Evolutionary conservation across 2,329 filamentous ascomycete species (phyloP).

Genomic region (Fusarium sp.): DNA sequence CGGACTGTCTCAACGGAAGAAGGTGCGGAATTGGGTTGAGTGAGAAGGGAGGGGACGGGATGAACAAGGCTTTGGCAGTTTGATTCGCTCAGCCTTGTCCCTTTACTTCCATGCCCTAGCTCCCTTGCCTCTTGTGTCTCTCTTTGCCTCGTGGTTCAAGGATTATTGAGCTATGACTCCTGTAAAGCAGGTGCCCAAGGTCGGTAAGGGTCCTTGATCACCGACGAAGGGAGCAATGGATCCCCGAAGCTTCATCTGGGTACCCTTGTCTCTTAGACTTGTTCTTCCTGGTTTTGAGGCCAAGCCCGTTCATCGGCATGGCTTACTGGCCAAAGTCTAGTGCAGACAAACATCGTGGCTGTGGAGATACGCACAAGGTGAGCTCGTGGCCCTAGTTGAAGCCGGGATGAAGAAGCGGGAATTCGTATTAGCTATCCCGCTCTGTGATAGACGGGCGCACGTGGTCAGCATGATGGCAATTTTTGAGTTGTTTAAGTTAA

Average conservation of each 20-base stretch:
- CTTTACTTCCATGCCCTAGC: conserved; percentile 21
- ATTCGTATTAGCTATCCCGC: conserved; percentile 16
- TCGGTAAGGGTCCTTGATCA: conserved; percentile 27
- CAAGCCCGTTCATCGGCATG: conserved; percentile 32
- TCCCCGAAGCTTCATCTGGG: conserved; percentile 17
- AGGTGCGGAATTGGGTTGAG: conserved; percentile 29
- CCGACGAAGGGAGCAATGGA: conserved; percentile 25
- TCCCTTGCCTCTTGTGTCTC: conserved; percentile 29
- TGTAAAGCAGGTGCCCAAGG: conserved; percentile 23
- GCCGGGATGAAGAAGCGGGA: conserved; percentile 15
- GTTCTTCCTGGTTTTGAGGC: conserved; percentile 25
- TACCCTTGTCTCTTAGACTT: conserved; percentile 26
- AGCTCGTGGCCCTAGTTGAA: conserved; percentile 18
- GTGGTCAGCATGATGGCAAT: conserved; percentile 18
- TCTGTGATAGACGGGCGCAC: conserved; percentile 26
- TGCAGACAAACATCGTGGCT: conserved; percentile 32
- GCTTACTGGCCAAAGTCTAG: conserved; percentile 35
- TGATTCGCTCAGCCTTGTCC: conserved; percentile 43
- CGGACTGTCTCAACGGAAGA: conserved; percentile 32
- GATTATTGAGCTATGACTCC: conserved; percentile 33
- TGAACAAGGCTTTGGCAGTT: conserved; percentile 35
- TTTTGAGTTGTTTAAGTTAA: conserved; percentile 19
- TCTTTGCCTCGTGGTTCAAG: conserved; percentile 40
- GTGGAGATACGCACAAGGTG: conserved; percentile 22
- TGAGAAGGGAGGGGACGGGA: conserved; percentile 23